These are phyloP conservation scores for Botrytis pseudocinerea DNA, from an alignment of 2,329 filamentous ascomycete species.

Conservation along the genomic window DNA sequence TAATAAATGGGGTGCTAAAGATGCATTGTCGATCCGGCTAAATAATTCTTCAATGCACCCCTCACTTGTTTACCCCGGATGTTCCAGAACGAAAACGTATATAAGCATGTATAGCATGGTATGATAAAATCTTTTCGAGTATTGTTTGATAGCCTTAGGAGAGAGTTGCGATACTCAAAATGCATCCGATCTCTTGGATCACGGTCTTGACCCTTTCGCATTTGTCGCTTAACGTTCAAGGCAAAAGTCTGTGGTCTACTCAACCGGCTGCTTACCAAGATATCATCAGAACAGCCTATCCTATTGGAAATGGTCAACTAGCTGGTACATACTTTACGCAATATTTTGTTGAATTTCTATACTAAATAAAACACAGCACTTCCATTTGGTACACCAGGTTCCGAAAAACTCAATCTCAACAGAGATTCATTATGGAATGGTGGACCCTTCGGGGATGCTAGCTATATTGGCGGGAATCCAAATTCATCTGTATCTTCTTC, in stretches of 20 bases:
- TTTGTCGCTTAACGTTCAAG: not conserved
- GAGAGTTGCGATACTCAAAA: not conserved
- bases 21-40: constrained; percentile 6
- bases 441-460: not conserved
- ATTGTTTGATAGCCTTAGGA: not conserved
- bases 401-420: constrained; percentile 48
- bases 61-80: constrained; percentile 4
- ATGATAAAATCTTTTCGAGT: not conserved
- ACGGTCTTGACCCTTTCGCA: not conserved
- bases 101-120: not conserved
- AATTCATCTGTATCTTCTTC: constrained; percentile 39
- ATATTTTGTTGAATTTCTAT: too few species aligned
- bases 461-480: constrained; percentile 51
- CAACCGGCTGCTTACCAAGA: constrained; percentile 27
- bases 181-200: not conserved
- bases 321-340: constrained; percentile 40
- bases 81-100: not conserved
- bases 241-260: constrained; percentile 27
- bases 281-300: constrained; percentile 45
- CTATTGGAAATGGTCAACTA: constrained; percentile 51
- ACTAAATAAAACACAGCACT: constrained; percentile 39
- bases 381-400: constrained; percentile 46
- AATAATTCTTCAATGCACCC: not conserved
- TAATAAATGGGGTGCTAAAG: not conserved
- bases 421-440: constrained; percentile 50